Evolutionary conservation across 2,329 filamentous ascomycete genomes (phyloP).

Genomic region (Diplocarpon rosae): DNA sequence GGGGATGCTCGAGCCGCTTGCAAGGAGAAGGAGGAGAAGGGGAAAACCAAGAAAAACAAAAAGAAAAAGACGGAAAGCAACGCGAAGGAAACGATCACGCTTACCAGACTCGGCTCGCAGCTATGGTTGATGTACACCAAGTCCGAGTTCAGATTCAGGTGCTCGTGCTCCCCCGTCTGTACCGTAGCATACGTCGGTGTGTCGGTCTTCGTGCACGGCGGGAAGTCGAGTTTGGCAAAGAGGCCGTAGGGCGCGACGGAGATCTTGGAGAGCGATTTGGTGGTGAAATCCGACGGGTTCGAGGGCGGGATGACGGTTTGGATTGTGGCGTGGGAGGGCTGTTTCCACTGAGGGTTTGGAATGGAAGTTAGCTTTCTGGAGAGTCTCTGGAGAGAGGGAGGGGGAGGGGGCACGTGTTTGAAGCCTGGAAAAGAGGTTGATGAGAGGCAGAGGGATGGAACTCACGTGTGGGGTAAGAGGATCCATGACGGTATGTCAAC

Average conservation of each 20-base stretch:
- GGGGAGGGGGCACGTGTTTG: too few relatives aligned
- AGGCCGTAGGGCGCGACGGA: constrained; percentile 49
- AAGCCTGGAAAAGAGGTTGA: too few relatives aligned
- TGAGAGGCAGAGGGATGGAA: too few relatives aligned
- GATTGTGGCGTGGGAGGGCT: constrained; percentile 48
- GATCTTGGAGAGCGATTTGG: constrained; percentile 47
- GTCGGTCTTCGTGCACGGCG: constrained; percentile 45
- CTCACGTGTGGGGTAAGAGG: too few relatives aligned
- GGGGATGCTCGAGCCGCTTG: background rate
- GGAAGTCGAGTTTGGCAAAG: constrained; percentile 55
- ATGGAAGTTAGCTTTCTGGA: too few relatives aligned
- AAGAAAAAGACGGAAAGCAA: background rate
- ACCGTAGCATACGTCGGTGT: constrained; percentile 54
- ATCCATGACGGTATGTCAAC: too few relatives aligned
- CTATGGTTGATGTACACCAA: constrained; percentile 59
- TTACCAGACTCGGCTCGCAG: constrained; percentile 53
- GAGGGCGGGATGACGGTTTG: constrained; percentile 41
- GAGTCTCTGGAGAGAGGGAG: too few relatives aligned
- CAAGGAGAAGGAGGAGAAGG: background rate
- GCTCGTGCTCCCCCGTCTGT: constrained; percentile 43
- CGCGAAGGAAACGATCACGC: constrained; percentile 23
- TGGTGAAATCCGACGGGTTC: constrained; percentile 38
- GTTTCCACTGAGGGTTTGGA: constrained; percentile 33
- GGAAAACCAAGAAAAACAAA: background rate
- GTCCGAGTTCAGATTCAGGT: constrained; percentile 55